Evolutionary conservation across 371 early-diverging fungal genomes (phyloP).

Genomic region (Apophysomyces trapeziformis): DNA sequence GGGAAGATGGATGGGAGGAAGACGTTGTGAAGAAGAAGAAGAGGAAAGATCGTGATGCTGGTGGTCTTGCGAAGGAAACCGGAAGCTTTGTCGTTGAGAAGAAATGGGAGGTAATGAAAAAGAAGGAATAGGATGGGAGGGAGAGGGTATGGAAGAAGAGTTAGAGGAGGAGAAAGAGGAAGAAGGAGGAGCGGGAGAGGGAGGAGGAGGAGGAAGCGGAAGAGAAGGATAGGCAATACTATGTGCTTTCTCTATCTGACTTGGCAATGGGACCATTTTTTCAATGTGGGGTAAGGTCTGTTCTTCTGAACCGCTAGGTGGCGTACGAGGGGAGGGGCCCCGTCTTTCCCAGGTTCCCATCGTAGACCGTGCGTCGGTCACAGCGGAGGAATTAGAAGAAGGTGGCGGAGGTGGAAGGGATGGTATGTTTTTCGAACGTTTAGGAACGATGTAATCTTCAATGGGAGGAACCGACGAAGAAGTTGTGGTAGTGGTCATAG

Average conservation of each 20-base stretch:
- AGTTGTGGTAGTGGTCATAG: not conserved
- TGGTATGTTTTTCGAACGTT: constrained; percentile 13
- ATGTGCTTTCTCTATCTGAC: constrained; percentile 5
- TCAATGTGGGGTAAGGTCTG: constrained; percentile 1
- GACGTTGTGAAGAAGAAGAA: not conserved
- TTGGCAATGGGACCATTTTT: not conserved
- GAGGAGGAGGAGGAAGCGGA: too few relatives aligned
- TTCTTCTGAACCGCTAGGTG: constrained; percentile 17
- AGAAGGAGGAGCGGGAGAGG: too few relatives aligned
- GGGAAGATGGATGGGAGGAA: not conserved
- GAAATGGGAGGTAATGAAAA: constrained; percentile 26
- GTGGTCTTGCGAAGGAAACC: constrained; percentile 21
- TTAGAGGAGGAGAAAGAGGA: not conserved
- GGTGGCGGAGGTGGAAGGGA: not conserved
- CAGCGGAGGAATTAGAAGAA: constrained; percentile 21
- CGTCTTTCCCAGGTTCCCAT: not conserved
- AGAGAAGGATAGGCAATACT: too few relatives aligned
- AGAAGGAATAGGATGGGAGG: not conserved
- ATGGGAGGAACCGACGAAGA: constrained; percentile 37
- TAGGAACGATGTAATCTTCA: constrained; percentile 45
- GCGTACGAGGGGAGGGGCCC: constrained; percentile 16
- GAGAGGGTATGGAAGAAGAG: not conserved
- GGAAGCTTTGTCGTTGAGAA: constrained; percentile 19
- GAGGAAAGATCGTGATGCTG: too few relatives aligned
- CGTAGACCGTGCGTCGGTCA: constrained; percentile 8